Conservation (phyloP, 2,329 filamentous ascomycete genomes). For the Blumeria graminis region DNA sequence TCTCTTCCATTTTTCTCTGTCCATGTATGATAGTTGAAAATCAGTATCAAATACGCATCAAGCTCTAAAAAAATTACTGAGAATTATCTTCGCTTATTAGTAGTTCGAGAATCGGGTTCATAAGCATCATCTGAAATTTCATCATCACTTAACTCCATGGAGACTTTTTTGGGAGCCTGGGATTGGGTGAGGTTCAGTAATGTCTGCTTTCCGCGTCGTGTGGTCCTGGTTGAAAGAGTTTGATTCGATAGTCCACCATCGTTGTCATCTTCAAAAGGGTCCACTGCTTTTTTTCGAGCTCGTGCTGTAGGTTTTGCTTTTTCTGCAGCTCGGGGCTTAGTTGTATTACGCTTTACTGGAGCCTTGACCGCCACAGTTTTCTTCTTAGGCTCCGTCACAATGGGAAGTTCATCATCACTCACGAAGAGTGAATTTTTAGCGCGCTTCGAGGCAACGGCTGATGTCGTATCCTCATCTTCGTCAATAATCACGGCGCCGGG, state of each 20-base stretch:
- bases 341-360: constrained; percentile 20
- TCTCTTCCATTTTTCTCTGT: too few species aligned
- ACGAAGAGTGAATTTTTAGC: constrained; percentile 21
- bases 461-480: constrained; percentile 20
- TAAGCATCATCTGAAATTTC: constrained; percentile 36
- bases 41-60: too few species aligned
- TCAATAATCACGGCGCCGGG: constrained; percentile 15
- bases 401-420: constrained; percentile 28
- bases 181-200: constrained; percentile 24
- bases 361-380: constrained; percentile 9
- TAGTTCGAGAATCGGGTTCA: constrained; percentile 6
- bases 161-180: constrained; percentile 16
- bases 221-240: not conserved
- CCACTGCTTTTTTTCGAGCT: constrained; percentile 19
- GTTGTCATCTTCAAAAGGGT: constrained; percentile 20
- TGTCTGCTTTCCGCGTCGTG: constrained; percentile 19
- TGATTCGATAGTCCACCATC: constrained; percentile 16
- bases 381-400: constrained; percentile 12
- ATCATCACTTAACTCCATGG: constrained; percentile 38
- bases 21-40: too few species aligned
- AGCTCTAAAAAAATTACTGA: too few species aligned
- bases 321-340: constrained; percentile 17
- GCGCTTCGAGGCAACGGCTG: constrained; percentile 16
- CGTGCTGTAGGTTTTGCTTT: constrained; percentile 18
- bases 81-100: too few species aligned